These are phyloP conservation scores for Coprinopsis sp. DNA, from an alignment of 768 basidiomycete genomes.

Conservation along the genomic window DNA sequence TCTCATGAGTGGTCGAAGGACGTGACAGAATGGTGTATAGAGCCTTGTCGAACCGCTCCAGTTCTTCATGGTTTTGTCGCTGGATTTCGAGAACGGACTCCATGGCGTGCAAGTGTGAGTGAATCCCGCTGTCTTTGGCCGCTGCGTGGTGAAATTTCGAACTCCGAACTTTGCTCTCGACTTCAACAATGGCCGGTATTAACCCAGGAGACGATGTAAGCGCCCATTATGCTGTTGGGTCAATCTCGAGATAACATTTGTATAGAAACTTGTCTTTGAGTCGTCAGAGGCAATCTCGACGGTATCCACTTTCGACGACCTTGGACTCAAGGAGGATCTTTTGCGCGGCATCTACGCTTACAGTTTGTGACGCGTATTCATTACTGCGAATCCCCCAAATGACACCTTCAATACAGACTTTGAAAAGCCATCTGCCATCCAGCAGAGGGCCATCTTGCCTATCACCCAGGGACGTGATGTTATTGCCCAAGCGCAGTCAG, in stretches of 20 bases:
- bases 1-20: constrained; percentile 57
- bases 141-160: constrained; percentile 38
- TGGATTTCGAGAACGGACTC: constrained; percentile 94
- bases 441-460: constrained; percentile 95
- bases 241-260: constrained; percentile 11
- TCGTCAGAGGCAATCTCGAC: constrained; percentile 90
- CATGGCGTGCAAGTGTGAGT: constrained; percentile 42
- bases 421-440: constrained; percentile 98
- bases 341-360: constrained; percentile 97
- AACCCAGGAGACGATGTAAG: constrained; percentile 81
- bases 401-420: constrained; percentile 51
- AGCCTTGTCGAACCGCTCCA: constrained; percentile 86
- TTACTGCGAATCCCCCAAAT: neutral
- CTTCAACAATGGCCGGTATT: constrained; percentile 64
- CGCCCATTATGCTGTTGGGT: constrained; percentile 16
- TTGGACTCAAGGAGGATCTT: constrained; percentile 90
- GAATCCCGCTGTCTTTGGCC: neutral
- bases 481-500: constrained; percentile 98
- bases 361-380: constrained; percentile 47
- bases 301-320: constrained; percentile 86
- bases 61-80: constrained; percentile 92
- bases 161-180: constrained; percentile 47
- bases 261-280: constrained; percentile 88
- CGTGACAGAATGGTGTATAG: constrained; percentile 80
- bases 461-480: constrained; percentile 96